Percentiles rank a stretch among this genome's conserved stretches.
These are phyloP conservation scores for Rhizopogon vulgaris DNA, from an alignment of 768 basidiomycete species.

Conservation along the genomic window DNA sequence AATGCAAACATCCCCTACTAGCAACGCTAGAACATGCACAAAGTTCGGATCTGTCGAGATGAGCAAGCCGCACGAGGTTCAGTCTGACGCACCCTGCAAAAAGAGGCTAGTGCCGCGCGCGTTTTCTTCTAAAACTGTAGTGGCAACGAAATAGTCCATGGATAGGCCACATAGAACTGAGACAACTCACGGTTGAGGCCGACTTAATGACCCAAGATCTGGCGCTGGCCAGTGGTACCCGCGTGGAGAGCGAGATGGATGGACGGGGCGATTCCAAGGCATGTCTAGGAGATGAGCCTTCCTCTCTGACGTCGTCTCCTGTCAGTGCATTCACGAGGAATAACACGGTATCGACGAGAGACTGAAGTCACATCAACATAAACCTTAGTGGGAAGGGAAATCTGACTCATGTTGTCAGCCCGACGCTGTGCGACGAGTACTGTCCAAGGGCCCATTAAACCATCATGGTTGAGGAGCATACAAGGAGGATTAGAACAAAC, in stretches of 20 bases:
- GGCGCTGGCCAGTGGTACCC: slow-evolving; percentile 34
- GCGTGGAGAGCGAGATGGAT: slow-evolving; percentile 56
- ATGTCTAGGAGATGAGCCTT: slow-evolving; percentile 17
- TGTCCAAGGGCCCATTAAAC: slow-evolving; percentile 40
- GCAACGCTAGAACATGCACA: too few relatives aligned
- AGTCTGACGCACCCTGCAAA: too few relatives aligned
- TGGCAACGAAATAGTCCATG: slow-evolving; percentile 60
- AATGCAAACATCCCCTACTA: too few relatives aligned
- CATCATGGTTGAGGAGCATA: slow-evolving; percentile 1
- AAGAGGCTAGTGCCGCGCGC: too few relatives aligned
- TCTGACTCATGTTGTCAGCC: slow-evolving; percentile 51
- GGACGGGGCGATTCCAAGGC: slow-evolving; percentile 42
- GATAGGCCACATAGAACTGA: slow-evolving; percentile 43
- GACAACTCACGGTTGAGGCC: slow-evolving; percentile 35
- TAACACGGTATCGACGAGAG: slow-evolving; percentile 61
- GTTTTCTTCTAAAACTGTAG: slow-evolving; percentile 16
- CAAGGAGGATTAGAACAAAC: slow-evolving; percentile 33
- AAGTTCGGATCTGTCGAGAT: too few relatives aligned
- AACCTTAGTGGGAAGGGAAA: background rate
- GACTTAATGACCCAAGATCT: slow-evolving; percentile 55
- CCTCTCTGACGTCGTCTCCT: slow-evolving; percentile 43
- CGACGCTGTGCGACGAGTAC: slow-evolving; percentile 56
- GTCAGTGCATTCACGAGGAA: slow-evolving; percentile 79
- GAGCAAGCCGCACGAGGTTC: too few relatives aligned
- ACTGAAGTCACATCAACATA: slow-evolving; percentile 27